Evolutionary conservation across 2,329 filamentous ascomycete genomes (phyloP).

Genomic region (Immersiporthe knoxdaviesiana): DNA sequence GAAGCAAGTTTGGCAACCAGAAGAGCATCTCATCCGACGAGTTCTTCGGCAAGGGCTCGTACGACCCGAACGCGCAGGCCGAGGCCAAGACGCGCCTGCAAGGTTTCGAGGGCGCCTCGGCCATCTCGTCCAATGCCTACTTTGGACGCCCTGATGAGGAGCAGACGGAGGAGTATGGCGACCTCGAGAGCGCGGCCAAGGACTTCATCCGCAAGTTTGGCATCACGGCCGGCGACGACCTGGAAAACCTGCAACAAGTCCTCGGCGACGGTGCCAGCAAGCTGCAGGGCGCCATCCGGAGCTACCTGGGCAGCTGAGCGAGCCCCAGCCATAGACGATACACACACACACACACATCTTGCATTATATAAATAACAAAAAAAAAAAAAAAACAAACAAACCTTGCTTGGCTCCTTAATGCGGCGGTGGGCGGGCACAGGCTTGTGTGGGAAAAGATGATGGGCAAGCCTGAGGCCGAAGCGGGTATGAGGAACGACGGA

Average conservation of each 20-base stretch:
- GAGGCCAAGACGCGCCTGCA: constrained; percentile 88
- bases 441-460: neutral
- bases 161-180: constrained; percentile 77
- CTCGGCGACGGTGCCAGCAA: constrained; percentile 84
- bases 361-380: neutral
- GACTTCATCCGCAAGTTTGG: constrained; percentile 96
- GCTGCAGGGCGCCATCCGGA: constrained; percentile 75
- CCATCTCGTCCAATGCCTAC: constrained; percentile 96
- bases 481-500: neutral
- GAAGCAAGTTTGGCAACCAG: constrained; percentile 85
- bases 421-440: neutral
- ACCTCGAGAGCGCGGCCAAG: constrained; percentile 90
- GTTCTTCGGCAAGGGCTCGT: constrained; percentile 91
- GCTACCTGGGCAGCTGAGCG: constrained; percentile 62
- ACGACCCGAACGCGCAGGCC: constrained; percentile 76
- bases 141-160: constrained; percentile 89
- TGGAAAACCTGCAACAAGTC: constrained; percentile 84
- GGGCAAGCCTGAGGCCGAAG: neutral
- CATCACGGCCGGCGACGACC: constrained; percentile 91
- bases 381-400: neutral
- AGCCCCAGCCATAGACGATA: neutral
- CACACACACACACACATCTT: neutral
- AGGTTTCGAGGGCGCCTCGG: constrained; percentile 88
- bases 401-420: neutral
- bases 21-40: constrained; percentile 98